These are phyloP conservation scores for Thielaviopsis populi DNA, from an alignment of 2,329 filamentous ascomycete genomes.

Conservation along the genomic window DNA sequence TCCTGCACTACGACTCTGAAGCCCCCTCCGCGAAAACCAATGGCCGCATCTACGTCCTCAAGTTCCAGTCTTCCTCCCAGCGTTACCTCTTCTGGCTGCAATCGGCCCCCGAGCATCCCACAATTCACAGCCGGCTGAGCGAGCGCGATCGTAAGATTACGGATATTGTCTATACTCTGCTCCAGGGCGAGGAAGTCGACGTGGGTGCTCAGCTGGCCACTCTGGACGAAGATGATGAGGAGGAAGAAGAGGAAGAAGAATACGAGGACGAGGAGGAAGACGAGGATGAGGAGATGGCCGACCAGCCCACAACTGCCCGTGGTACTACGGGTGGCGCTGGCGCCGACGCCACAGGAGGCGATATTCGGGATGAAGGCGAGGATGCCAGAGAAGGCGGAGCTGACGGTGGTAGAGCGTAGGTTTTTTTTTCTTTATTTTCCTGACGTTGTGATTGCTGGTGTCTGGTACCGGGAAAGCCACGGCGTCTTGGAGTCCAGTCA, in stretches of 20 bases:
- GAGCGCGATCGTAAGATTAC: conserved; percentile 75
- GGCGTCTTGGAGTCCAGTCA: background rate
- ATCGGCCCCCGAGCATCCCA: conserved; percentile 57
- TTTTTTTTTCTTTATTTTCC: conserved; percentile 26
- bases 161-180: conserved; percentile 65
- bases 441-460: background rate
- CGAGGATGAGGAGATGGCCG: conserved; percentile 27
- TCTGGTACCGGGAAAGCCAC: background rate
- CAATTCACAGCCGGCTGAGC: conserved; percentile 65
- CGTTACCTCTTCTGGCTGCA: conserved; percentile 94
- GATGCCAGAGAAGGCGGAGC: conserved; percentile 81
- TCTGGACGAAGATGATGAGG: conserved; percentile 34
- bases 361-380: conserved; percentile 80
- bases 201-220: conserved; percentile 56
- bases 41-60: conserved; percentile 83
- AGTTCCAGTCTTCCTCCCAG: conserved; percentile 84
- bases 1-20: conserved; percentile 57
- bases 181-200: conserved; percentile 82
- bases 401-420: conserved; percentile 99
- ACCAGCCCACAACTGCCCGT: conserved; percentile 43
- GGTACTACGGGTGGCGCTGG: conserved; percentile 67
- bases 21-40: conserved; percentile 53
- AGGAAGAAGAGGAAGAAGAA: conserved; percentile 53
- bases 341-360: conserved; percentile 74
- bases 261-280: conserved; percentile 39